phyloP scores from a whole-genome alignment of 1,139 yeast genomes.

The Hansenula sp. region DNA sequence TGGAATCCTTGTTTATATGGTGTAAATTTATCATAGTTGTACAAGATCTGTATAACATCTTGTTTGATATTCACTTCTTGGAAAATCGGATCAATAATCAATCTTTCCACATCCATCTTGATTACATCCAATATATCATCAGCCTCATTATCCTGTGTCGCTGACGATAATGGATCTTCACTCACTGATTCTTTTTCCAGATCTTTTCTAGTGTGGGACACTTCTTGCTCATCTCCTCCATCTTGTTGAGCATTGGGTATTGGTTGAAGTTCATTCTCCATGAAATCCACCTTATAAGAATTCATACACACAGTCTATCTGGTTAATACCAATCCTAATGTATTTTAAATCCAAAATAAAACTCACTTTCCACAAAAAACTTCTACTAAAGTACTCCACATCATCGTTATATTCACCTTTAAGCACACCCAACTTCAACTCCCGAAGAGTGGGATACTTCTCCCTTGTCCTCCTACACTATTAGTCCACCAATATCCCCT shows the following conservation, averaged over 20 bases:
- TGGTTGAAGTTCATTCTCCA: conserved; percentile 13
- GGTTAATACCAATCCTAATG: too few species aligned
- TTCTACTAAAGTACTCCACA: conserved; percentile 13
- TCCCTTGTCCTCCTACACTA: conserved; percentile 12
- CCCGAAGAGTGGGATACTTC: conserved; percentile 14
- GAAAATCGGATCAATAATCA: conserved; percentile 54
- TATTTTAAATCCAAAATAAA: too few species aligned
- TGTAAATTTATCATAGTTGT: conserved; percentile 38
- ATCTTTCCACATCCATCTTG: conserved; percentile 58
- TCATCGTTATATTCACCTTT: conserved; percentile 16
- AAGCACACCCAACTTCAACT: conserved; percentile 17
- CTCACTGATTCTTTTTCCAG: neutral
- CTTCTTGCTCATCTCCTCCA: neutral
- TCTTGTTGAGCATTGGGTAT: conserved; percentile 8
- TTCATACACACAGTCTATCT: conserved; percentile 16
- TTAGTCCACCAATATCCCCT: neutral
- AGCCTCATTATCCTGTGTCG: conserved; percentile 1
- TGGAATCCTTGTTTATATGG: conserved; percentile 71
- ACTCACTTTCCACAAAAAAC: conserved; percentile 17
- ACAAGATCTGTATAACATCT: conserved; percentile 48
- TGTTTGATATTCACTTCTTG: conserved; percentile 32
- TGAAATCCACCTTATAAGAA: conserved; percentile 13
- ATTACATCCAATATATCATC: conserved; percentile 39
- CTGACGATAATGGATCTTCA: conserved; percentile 6
- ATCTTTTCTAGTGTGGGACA: neutral